Conservation (phyloP, 73 alveolate species). For the Paramecium pentaurelia region DNA sequence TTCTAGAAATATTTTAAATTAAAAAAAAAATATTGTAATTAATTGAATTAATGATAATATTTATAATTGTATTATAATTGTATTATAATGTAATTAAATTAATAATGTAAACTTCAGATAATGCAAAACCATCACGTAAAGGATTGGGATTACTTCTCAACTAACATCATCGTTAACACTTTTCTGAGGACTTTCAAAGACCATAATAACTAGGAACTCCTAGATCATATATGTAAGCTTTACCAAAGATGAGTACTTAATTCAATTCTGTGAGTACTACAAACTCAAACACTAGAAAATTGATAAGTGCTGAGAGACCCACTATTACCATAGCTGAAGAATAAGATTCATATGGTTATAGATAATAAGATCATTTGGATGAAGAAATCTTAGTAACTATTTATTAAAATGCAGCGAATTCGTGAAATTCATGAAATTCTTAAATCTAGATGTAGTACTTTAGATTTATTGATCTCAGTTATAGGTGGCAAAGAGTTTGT, state of each 20-base stretch:
- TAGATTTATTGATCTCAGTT: not conserved
- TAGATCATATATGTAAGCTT: not conserved
- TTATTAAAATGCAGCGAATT: not conserved
- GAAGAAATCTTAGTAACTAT: not conserved
- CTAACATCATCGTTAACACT: not conserved
- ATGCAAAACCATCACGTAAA: not conserved
- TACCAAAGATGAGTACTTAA: constrained; percentile 12
- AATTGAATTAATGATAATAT: not conserved
- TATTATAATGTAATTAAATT: not conserved
- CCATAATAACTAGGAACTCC: constrained; percentile 22
- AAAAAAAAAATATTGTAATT: not conserved
- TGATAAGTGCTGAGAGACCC: constrained; percentile 33
- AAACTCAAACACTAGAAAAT: constrained; percentile 14
- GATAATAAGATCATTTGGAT: not conserved
- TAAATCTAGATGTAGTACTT: not conserved
- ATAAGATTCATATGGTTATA: not conserved
- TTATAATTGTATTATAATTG: not conserved
- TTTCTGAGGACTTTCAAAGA: not conserved
- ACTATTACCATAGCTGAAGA: constrained; percentile 7
- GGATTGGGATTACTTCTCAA: constrained; percentile 16
- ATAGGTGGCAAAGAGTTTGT: constrained; percentile 26
- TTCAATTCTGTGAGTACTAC: constrained; percentile 10
- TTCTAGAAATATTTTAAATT: not conserved
- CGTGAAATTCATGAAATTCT: not conserved
- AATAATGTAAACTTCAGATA: not conserved